Evolutionary conservation across 2,329 filamentous ascomycete species (phyloP), one percentile per base, ranked within the genome.

Genomic region (Aspergillus ustus): DNA sequence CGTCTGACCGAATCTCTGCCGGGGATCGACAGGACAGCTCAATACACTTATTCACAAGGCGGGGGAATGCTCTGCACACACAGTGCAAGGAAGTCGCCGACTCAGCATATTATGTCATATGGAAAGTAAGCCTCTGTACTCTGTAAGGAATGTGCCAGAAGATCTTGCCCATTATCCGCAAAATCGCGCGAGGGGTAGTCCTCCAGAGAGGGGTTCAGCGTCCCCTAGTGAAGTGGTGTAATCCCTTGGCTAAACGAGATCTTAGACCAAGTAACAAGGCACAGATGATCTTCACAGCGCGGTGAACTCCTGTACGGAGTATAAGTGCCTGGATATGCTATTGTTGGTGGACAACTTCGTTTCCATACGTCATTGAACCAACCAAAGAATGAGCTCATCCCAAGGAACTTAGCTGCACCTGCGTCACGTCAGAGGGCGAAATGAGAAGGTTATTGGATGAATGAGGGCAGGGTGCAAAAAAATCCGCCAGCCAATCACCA

Each of bases 281-380:
- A 46, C n/a, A 17, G 43, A 44, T 25, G 25, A 44, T 57, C 46
- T 34, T 45, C 46, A 22, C 13, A 22, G 37, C 31, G n/a, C 44
- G 43, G 11, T 25, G 15, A 53, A 31, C 34, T 44, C 55, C 31
- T 7, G 34, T 17, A 19, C 48, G 31, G 29, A 43, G n/a, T n/a
- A n/a, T n/a, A n/a, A 40, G 53, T 55, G 40, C 52, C 50, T 49
- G 7, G 37, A 7, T 29, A 40, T 50, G 54, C 48, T n/a, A 52
- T 57, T 57, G 55, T 57, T 45, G 34, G 55, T 29, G 37, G 46
- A 46, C 55, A 22, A 31, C 48, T 25, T 57, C 44, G 9, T 17
- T 48, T 15, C 52, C 15, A 25, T 25, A 57, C 48, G 48, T 57
- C 55, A 51, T n/a, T 31, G 45, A 40, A 11, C 55, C 55, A 57